Evolutionary conservation across 352 stramenopile genomes (phyloP), one percentile per base, ranked within the genome.

Genomic region (Phytophthora boehmeriae): DNA sequence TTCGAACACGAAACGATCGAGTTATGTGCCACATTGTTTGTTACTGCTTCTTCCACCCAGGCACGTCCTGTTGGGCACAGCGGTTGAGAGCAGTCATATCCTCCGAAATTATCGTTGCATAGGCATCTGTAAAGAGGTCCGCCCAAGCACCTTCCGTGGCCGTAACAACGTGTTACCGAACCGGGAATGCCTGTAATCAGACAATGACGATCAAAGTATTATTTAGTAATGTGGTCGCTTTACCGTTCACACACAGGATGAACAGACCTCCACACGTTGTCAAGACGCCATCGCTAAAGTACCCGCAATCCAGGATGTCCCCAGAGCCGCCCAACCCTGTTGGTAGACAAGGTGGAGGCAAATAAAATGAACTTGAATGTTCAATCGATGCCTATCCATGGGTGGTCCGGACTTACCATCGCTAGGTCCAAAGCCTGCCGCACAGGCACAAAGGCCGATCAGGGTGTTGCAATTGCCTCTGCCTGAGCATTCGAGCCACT

Each of bases 401-500:
- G 22, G 16, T 13, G 27, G 13, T n/a, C 16, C 0, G 25, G 30
- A 57, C 39, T 9, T 53, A 90, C 83, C 84, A 47, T 93, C 62
- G 36, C 84, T 91, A 5, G 75, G 56, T 1, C 71, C 78, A 41
- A 87, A 93, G 22, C 60, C 75, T 1, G 66, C 3, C 35, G 72
- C 61, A 20, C 84, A 93, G 1, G 56, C 14, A 58, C 84, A 93
- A 5, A 80, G 30, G 10, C 82, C 82, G 6, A 59, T 73, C 27
- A 75, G 61, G 0, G 69, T 67, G 46, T 88, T 85, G 54, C 84
- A 92, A 2, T 52, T 53, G 0, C 84, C 84, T 36, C 84, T 74
- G 20, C 75, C 73, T 11, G 84, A 91, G 42, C 84, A 93, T 36
- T 66, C 54, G 9, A 86, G 54, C 79, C 82, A 92, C 84, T 93